These are phyloP conservation scores for Fusarium globosum DNA, from an alignment of 2,329 filamentous ascomycete genomes.

Conservation along the genomic window DNA sequence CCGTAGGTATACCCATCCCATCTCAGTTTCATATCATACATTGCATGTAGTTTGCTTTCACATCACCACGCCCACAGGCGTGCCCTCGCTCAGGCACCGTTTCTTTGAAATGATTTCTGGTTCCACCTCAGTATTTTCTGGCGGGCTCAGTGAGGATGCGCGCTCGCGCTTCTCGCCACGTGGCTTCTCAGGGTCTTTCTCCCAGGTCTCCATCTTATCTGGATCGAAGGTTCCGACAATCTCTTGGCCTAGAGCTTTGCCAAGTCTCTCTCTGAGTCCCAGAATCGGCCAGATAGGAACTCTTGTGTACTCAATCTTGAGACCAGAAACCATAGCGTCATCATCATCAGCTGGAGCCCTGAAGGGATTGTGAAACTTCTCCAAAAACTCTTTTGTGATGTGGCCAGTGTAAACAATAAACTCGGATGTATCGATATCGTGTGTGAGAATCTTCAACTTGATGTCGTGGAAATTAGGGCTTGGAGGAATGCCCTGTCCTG, in stretches of 20 bases:
- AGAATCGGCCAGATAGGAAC: conserved; percentile 67
- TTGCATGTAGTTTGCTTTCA: no score
- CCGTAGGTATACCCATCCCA: no score
- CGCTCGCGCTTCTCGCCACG: conserved; percentile 49
- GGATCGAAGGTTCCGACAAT: conserved; percentile 58
- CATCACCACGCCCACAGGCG: no score
- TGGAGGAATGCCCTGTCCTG: conserved; percentile 29
- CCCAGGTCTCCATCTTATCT: conserved; percentile 59
- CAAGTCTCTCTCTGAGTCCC: conserved; percentile 66
- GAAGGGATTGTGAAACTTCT: conserved; percentile 62
- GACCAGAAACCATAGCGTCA: conserved; percentile 45
- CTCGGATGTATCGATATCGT: conserved; percentile 59
- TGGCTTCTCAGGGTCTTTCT: conserved; percentile 52
- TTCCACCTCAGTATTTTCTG: no score
- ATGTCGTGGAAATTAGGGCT: conserved; percentile 58
- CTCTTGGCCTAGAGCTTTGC: conserved; percentile 63
- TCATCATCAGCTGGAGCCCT: conserved; percentile 49
- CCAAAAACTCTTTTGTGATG: conserved; percentile 61
- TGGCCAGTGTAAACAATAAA: conserved; percentile 66
- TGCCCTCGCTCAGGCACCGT: no score
- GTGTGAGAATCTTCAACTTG: conserved; percentile 62
- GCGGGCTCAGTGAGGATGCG: conserved; percentile 52
- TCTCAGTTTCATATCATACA: no score
- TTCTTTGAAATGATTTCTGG: no score
- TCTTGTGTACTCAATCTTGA: conserved; percentile 60